phyloP scores from a whole-genome alignment of 1,284 basidiomycete species.

The Papiliotrema nemorosa region DNA sequence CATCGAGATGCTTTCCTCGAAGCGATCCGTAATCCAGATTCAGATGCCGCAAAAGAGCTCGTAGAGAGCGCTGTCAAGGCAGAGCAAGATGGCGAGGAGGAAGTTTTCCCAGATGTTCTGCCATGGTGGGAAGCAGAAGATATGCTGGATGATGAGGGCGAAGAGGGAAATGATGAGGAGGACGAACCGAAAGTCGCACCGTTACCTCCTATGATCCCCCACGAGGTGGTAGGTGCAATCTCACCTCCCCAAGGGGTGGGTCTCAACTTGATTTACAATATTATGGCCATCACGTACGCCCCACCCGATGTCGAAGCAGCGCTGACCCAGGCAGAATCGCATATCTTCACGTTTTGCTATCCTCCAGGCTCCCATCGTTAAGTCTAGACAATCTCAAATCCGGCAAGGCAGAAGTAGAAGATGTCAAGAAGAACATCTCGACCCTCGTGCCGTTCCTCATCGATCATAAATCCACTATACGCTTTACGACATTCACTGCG shows the following conservation, averaged over 20 bases:
- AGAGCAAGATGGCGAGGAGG: slow-evolving; percentile 9
- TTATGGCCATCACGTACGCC: slow-evolving; percentile 40
- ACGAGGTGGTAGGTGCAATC: slow-evolving; percentile 8
- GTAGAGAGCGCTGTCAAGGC: slow-evolving; percentile 23
- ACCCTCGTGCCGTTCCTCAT: slow-evolving; percentile 35
- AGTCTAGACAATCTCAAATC: slow-evolving; percentile 7
- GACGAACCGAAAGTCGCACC: slow-evolving; percentile 10
- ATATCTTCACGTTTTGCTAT: slow-evolving; percentile 39
- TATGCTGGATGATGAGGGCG: slow-evolving; percentile 3
- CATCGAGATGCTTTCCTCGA: slow-evolving; percentile 44
- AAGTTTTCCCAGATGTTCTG: slow-evolving; percentile 12
- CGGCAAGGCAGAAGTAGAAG: slow-evolving; percentile 1
- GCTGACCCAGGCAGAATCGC: slow-evolving; percentile 28
- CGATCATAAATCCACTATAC: slow-evolving; percentile 33
- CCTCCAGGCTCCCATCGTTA: slow-evolving; percentile 32
- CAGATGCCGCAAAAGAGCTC: slow-evolving; percentile 30
- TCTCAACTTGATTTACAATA: slow-evolving; percentile 39
- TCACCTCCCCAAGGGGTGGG: slow-evolving; percentile 24
- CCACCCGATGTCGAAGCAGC: not conserved
- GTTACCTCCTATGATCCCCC: slow-evolving; percentile 7
- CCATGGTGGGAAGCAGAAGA: slow-evolving; percentile 33
- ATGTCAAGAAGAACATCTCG: slow-evolving; percentile 23
- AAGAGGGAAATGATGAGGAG: slow-evolving; percentile 7
- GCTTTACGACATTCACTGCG: slow-evolving; percentile 23
- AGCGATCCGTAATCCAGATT: slow-evolving; percentile 38